Evolutionary conservation across 108 stramenopile species (phyloP), one percentile per base, ranked within the genome.

Genomic region (Skeletonema grethae): DNA sequence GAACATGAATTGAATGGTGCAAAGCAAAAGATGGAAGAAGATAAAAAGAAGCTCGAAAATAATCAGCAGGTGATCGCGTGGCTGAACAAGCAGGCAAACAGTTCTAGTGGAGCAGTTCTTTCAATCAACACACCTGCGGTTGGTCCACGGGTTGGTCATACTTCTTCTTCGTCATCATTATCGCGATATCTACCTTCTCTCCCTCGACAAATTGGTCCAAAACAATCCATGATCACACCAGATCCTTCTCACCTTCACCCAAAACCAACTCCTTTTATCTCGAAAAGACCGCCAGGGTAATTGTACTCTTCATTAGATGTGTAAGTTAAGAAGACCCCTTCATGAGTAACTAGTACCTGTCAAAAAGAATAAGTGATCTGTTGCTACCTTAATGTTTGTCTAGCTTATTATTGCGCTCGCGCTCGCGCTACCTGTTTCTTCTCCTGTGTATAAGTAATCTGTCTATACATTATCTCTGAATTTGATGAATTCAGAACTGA

Each of bases 401-500:
- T 53, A 53, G 50, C 50, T 48, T 53, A 53, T 22, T 53, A 48
- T 6, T 16, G 24, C 22, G 24, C 1, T 22, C 22, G 18, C 22
- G 8, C 22, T 5, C 50, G 8, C 22, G 9, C 8, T 22, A 22
- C 22, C 18, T 22, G 22, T 50, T 10, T 38, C 36, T 11, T 2
- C 2, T 22, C 5, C n/a, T n/a, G n/a, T 53, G 41, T 15, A 43
- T 22, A 9, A 20, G n/a, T 22, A 9, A 20, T 53, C 50, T 53
- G 7, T 53, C 50, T 53, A 53, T 53, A 95, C 89, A 67, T 95
- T 92, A 63, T 91, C 90, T 67, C 89, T 83, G 69, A 90, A 96
- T 9, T 85, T 90, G 60, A 96, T 93, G 43, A 80, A 82, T 24
- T 81, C 92, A 15, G 90, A 83, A 69, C 88, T 89, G 67, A 93